These are phyloP conservation scores for Paecilomyces formosus DNA, from an alignment of 2,329 filamentous ascomycete species.

Conservation along the genomic window DNA sequence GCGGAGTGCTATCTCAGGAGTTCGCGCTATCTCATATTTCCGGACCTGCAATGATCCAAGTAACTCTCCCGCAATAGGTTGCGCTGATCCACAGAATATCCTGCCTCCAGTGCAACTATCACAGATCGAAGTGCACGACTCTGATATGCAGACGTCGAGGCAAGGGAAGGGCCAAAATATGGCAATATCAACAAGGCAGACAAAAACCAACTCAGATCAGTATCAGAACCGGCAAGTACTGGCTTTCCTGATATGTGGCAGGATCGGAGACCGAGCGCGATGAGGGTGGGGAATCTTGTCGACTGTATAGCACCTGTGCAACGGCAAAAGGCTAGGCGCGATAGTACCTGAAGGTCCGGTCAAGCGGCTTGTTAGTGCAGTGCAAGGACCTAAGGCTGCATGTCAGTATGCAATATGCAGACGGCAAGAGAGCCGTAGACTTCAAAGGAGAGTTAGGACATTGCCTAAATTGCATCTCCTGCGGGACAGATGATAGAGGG, in stretches of 20 bases:
- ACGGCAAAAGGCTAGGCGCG: neutral
- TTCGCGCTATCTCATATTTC: neutral
- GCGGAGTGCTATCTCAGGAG: neutral
- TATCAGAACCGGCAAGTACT: neutral
- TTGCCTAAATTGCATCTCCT: neutral
- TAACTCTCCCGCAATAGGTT: neutral
- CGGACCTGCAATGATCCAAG: neutral
- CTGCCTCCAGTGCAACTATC: neutral
- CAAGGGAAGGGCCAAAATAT: neutral
- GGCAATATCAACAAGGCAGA: neutral
- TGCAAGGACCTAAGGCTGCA: neutral
- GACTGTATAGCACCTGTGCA: neutral
- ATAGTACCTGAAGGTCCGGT: neutral
- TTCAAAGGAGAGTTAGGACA: neutral
- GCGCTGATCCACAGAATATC: neutral
- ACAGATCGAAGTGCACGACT: neutral
- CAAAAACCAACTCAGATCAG: neutral
- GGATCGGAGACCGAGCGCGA: neutral
- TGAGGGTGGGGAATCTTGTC: neutral
- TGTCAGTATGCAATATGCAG: neutral
- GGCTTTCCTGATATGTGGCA: neutral
- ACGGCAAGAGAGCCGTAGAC: neutral
- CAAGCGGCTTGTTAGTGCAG: neutral
- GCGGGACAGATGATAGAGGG: neutral
- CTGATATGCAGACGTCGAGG: neutral